Evolutionary conservation across 2,329 filamentous ascomycete species (phyloP), one percentile per base, ranked within the genome.

Genomic region (Fusarium camptoceras): DNA sequence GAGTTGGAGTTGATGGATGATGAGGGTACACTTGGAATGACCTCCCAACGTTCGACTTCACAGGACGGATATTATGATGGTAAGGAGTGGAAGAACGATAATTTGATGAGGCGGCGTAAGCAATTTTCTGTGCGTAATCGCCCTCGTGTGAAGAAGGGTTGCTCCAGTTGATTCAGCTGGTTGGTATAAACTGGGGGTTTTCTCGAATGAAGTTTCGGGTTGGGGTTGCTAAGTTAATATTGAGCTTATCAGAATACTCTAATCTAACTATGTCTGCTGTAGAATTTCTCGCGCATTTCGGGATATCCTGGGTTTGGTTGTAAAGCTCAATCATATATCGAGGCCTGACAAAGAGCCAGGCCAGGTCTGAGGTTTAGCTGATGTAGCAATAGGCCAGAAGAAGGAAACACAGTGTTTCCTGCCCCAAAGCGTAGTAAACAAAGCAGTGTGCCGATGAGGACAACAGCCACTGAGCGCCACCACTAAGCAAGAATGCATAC

Each of bases 301-400:
- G 18, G 10, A 3, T 5, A 37, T 37, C 7, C 18, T n/a, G 10
- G 16, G 10, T 37, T 6, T n/a, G n/a, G 6, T n/a, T 27, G 34
- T 4, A 37, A 37, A 37, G 4, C 5, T 37, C 2, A 6, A 37
- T 4, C n/a, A 0, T n/a, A 18, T 7, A 7, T n/a, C n/a, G 4
- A 0, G 5, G 6, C 11, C 34, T 37, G 18, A 10, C 34, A 11
- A n/a, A n/a, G 18, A 37, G 18, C 18, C 3, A 37, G n/a, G 34
- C 18, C 18, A 12, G 34, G n/a, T 37, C 9, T 9, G 3, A n/a
- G 18, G 0, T 37, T 12, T 11, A 37, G 2, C 34, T 11, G 10
- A 37, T 18, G 6, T 3, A 37, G 34, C 3, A n/a, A 37, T n/a
- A 7, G 34, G 5, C 3, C 3, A 0, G 6, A n/a, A 37, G 34